A percentile compares a stretch with the other conserved stretches of the same genome.
Conservation (phyloP, 225 moss, liverwort and hornwort genomes). For the Antitrichia curtipendula region DNA sequence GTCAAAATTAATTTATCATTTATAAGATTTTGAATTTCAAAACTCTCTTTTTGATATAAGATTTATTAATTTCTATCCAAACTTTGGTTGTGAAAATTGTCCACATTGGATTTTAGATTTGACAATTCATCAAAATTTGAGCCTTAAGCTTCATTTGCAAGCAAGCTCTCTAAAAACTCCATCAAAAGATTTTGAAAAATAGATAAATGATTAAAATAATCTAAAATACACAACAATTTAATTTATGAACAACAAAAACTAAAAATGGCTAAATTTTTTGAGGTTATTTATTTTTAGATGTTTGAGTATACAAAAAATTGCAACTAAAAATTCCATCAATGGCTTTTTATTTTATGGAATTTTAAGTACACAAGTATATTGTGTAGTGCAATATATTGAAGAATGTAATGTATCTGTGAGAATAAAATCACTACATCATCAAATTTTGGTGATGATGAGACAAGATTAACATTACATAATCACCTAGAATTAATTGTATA, state of each 20-base stretch:
- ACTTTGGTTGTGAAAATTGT: background rate
- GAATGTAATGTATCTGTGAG: background rate
- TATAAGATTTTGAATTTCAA: background rate
- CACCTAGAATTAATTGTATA: too few species aligned
- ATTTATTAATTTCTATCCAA: background rate
- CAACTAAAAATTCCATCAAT: background rate
- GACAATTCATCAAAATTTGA: background rate
- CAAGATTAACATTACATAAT: background rate
- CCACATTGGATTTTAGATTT: background rate
- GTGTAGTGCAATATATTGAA: background rate
- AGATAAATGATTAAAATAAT: background rate
- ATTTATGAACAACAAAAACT: background rate
- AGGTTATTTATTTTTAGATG: background rate
- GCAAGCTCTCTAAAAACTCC: background rate
- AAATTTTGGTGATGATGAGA: background rate
- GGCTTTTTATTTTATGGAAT: background rate
- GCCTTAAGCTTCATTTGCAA: background rate
- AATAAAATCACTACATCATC: background rate
- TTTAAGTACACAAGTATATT: too few species aligned
- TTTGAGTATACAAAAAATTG: background rate
- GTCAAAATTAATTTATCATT: background rate
- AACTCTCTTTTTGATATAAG: background rate
- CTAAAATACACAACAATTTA: background rate
- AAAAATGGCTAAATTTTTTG: fast-evolving
- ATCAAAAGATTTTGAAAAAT: background rate